Evolutionary conservation across 2,329 filamentous ascomycete genomes (phyloP).

Genomic region (Arthrobotrys sinensis): DNA sequence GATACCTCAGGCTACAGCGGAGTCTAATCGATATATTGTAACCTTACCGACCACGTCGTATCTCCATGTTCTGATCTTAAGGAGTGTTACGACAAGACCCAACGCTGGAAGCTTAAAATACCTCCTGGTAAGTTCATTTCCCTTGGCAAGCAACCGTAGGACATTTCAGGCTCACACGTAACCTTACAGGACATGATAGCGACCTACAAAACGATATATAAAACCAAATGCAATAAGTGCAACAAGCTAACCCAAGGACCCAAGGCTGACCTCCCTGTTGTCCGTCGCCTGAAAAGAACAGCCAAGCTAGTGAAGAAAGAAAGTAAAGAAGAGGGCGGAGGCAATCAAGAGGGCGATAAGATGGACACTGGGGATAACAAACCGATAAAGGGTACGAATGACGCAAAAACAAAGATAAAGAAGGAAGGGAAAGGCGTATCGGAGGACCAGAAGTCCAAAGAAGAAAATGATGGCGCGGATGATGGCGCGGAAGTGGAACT

Average conservation of each 20-base stretch:
- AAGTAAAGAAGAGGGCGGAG: slow-evolving; percentile 21
- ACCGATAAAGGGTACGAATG: background rate
- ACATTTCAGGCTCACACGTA: background rate
- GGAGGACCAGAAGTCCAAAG: background rate
- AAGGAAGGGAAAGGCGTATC: slow-evolving; percentile 3
- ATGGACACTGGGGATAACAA: slow-evolving; percentile 37
- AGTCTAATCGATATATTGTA: slow-evolving; percentile 50
- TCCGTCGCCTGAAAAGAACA: slow-evolving; percentile 49
- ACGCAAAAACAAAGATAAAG: slow-evolving; percentile 14
- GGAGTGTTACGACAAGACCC: slow-evolving; percentile 52
- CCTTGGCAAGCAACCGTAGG: background rate
- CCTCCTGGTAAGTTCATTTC: slow-evolving; percentile 32
- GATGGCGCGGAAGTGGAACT: slow-evolving; percentile 46
- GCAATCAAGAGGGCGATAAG: slow-evolving; percentile 28
- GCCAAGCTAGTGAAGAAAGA: slow-evolving; percentile 53
- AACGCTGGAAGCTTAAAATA: slow-evolving; percentile 59
- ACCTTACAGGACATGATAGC: slow-evolving; percentile 48
- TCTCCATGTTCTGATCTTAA: slow-evolving; percentile 45
- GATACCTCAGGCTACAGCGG: slow-evolving; percentile 21
- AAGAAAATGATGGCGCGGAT: slow-evolving; percentile 24
- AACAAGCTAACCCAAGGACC: slow-evolving; percentile 48
- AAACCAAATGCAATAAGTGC: slow-evolving; percentile 54
- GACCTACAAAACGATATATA: slow-evolving; percentile 56
- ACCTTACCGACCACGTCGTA: slow-evolving; percentile 43
- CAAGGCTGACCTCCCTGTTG: slow-evolving; percentile 49